Evolutionary conservation across 2,329 filamentous ascomycete species (phyloP).

Genomic region (Penicillium oxalicum): DNA sequence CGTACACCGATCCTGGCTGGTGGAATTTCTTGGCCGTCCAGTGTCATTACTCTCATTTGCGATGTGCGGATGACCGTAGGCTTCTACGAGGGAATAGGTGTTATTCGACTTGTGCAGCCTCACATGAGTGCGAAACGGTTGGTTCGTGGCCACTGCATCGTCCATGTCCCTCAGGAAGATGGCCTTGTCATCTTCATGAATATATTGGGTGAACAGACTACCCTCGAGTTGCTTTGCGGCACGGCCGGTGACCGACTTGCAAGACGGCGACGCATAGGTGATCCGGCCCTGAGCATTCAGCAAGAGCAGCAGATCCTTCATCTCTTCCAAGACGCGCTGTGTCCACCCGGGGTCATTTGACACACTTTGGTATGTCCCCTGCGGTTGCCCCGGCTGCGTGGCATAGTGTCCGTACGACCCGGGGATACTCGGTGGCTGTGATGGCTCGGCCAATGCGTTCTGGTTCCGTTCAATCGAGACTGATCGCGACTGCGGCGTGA

Average conservation of each 20-base stretch:
- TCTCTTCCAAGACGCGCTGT: conserved; percentile 79
- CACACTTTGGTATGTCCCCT: conserved; percentile 40
- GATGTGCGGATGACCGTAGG: conserved; percentile 87
- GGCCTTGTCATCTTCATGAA: conserved; percentile 78
- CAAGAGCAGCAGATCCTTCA: conserved; percentile 83
- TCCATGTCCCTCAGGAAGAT: conserved; percentile 85
- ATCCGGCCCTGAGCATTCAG: conserved; percentile 79
- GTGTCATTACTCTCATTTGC: conserved; percentile 55
- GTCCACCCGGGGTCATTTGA: conserved; percentile 72
- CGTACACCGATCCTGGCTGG: conserved; percentile 64
- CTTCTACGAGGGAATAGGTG: conserved; percentile 74
- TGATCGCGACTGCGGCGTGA: conserved; percentile 7
- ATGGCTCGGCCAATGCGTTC: conserved; percentile 2
- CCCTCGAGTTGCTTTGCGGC: conserved; percentile 64
- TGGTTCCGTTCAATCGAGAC: conserved; percentile 9
- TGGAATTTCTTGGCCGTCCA: conserved; percentile 55
- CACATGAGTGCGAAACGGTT: conserved; percentile 76
- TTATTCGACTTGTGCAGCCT: conserved; percentile 71
- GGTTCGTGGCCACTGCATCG: conserved; percentile 77
- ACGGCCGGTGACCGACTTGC: conserved; percentile 69
- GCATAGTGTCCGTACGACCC: conserved; percentile 12
- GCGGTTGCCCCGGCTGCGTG: conserved; percentile 10
- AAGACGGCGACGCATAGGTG: conserved; percentile 77
- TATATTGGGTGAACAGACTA: conserved; percentile 69
- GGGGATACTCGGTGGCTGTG: conserved; percentile 8